A percentile compares a stretch with the other conserved stretches of the same genome.
These are phyloP conservation scores for Cyclanthera cordifolia DNA, from an alignment of 306 rosid genomes.

Conservation along the genomic window DNA sequence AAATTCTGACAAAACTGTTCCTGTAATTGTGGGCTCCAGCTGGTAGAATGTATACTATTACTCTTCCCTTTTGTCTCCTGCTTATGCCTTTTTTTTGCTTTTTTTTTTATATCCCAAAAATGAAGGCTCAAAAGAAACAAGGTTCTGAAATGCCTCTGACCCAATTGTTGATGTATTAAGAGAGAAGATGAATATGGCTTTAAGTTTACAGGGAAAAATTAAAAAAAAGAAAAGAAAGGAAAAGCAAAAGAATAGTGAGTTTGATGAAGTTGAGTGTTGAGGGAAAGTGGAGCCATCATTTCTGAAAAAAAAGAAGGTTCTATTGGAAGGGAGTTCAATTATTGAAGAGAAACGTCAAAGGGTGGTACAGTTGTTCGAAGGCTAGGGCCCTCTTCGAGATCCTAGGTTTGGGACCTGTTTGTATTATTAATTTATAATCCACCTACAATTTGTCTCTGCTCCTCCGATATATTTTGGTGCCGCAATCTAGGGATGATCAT, in stretches of 20 bases:
- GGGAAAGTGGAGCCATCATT: background rate
- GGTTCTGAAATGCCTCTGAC: background rate
- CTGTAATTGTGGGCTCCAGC: background rate
- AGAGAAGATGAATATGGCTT: background rate
- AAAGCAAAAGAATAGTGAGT: background rate
- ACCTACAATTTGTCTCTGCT: no score
- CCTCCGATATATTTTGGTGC: no score
- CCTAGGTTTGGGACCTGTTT: no score
- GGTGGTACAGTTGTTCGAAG: no score
- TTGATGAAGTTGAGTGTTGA: background rate
- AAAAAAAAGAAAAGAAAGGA: background rate
- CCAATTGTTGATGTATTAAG: background rate
- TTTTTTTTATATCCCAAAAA: background rate
- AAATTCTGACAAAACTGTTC: conserved; percentile 9
- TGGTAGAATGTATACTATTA: conserved; percentile 9
- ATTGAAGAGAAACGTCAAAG: background rate
- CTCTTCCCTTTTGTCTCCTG: background rate
- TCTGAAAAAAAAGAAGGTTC: background rate
- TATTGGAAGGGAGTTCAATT: background rate
- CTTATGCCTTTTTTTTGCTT: background rate
- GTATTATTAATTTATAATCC: no score
- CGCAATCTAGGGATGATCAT: no score
- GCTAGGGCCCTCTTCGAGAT: no score
- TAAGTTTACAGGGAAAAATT: background rate
- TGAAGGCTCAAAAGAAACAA: background rate